These are phyloP conservation scores for Candida oleophila DNA, from an alignment of 805 yeast species.

Conservation along the genomic window DNA sequence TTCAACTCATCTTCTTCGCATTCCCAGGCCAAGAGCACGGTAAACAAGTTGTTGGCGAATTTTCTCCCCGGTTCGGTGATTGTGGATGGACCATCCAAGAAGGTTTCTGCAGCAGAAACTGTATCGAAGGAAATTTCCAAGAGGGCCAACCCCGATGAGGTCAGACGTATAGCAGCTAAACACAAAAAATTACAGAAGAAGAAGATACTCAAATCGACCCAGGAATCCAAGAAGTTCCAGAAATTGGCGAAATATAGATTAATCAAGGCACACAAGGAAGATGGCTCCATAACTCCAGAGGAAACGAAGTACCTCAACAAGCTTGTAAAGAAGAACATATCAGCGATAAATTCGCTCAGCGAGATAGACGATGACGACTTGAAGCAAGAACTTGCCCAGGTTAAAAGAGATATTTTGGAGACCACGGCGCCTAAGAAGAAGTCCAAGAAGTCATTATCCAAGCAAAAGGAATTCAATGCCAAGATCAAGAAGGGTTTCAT, in stretches of 20 bases:
- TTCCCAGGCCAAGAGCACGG: conserved; percentile 36
- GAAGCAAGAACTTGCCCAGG: conserved; percentile 27
- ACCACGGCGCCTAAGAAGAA: conserved; percentile 24
- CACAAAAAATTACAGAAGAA: conserved; percentile 21
- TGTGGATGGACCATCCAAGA: background rate
- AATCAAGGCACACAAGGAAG: conserved; percentile 31
- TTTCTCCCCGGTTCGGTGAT: conserved; percentile 7
- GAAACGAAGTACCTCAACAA: conserved; percentile 39
- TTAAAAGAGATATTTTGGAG: conserved; percentile 26
- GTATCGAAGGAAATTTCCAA: conserved; percentile 15
- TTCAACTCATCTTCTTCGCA: conserved; percentile 28
- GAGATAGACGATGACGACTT: conserved; percentile 32
- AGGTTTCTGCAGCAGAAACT: conserved; percentile 15
- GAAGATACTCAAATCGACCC: conserved; percentile 26
- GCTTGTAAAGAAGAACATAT: conserved; percentile 36
- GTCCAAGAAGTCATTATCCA: conserved; percentile 30
- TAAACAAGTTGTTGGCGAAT: conserved; percentile 37
- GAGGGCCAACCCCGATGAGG: conserved; percentile 13
- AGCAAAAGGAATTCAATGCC: conserved; percentile 27
- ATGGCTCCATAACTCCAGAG: conserved; percentile 23
- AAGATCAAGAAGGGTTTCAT: conserved; percentile 44
- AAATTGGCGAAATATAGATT: conserved; percentile 38
- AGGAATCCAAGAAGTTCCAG: conserved; percentile 29
- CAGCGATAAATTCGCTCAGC: conserved; percentile 24
- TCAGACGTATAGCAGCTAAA: conserved; percentile 18